Percentiles rank a stretch among this genome's conserved stretches.
Evolutionary conservation across 768 basidiomycete genomes (phyloP).

Genomic region (Termitomyces sp.): DNA sequence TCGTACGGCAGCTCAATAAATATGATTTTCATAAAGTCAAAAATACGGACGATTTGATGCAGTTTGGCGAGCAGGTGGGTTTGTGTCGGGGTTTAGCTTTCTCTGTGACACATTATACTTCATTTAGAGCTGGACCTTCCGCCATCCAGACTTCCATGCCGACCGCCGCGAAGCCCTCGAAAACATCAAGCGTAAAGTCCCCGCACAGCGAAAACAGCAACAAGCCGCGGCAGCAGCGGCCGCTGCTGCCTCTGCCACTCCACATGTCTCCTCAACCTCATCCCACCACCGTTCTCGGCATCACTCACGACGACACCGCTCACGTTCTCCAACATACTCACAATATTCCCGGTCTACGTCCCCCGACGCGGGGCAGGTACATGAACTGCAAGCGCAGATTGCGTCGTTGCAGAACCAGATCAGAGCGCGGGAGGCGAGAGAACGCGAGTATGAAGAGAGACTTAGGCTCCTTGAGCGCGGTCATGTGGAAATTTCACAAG

Average conservation of each 20-base stretch:
- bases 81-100: background rate
- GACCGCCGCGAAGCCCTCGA: slow-evolving; percentile 48
- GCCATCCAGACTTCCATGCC: slow-evolving; percentile 56
- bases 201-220: slow-evolving; percentile 45
- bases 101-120: background rate
- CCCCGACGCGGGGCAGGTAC: slow-evolving; percentile 1
- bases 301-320: slow-evolving; percentile 12
- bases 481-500: slow-evolving; percentile 30
- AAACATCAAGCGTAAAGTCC: slow-evolving; percentile 57
- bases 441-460: slow-evolving; percentile 27
- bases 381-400: slow-evolving; percentile 9
- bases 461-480: slow-evolving; percentile 31
- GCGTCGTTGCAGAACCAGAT: slow-evolving; percentile 26
- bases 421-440: slow-evolving; percentile 23
- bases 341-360: slow-evolving; percentile 19
- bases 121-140: slow-evolving; percentile 48
- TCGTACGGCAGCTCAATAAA: slow-evolving; percentile 92
- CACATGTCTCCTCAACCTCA: slow-evolving; percentile 6
- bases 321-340: slow-evolving; percentile 10
- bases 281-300: slow-evolving; percentile 18
- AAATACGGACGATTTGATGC: slow-evolving; percentile 74
- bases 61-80: slow-evolving; percentile 58
- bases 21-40: slow-evolving; percentile 98
- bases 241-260: slow-evolving; percentile 13
- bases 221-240: slow-evolving; percentile 17